Conservation (phyloP, 139 green algal genomes). For the Microglena sp. region DNA sequence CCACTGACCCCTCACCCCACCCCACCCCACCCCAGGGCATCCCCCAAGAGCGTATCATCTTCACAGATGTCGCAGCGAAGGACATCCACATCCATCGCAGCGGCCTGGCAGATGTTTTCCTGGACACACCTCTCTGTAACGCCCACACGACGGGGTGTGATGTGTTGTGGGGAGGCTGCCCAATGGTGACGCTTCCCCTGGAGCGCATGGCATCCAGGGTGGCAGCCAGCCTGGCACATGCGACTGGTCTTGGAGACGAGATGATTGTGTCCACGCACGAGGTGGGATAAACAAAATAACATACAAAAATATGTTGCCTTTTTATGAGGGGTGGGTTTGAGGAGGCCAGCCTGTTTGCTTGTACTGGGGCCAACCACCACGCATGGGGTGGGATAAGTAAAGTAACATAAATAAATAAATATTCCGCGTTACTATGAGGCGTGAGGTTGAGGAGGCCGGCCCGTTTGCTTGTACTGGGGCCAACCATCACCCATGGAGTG, state of each 20-base stretch:
- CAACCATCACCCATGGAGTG: too few species aligned
- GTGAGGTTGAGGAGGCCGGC: too few species aligned
- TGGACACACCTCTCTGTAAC: conserved; percentile 88
- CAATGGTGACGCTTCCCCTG: conserved; percentile 80
- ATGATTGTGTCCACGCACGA: conserved; percentile 58
- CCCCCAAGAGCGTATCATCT: conserved; percentile 65
- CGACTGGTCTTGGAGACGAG: conserved; percentile 57
- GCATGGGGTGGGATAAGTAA: too few species aligned
- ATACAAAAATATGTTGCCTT: conserved; percentile 1
- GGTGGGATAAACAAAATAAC: not conserved
- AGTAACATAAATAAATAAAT: too few species aligned
- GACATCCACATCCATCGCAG: conserved; percentile 67
- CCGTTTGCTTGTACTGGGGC: too few species aligned
- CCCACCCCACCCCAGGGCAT: conserved; percentile 54
- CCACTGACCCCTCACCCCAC: too few species aligned
- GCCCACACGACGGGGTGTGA: conserved; percentile 85
- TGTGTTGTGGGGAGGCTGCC: conserved; percentile 80
- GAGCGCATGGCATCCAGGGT: conserved; percentile 81
- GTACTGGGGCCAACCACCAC: too few species aligned
- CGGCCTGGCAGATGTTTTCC: conserved; percentile 80
- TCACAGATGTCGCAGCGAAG: conserved; percentile 86
- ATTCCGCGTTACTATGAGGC: too few species aligned
- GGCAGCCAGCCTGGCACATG: conserved; percentile 61
- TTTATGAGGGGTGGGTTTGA: too few species aligned
- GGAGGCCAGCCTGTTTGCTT: too few species aligned